These are phyloP conservation scores for Candolleomyces efflorescens DNA, from an alignment of 768 basidiomycete species.

Conservation along the genomic window DNA sequence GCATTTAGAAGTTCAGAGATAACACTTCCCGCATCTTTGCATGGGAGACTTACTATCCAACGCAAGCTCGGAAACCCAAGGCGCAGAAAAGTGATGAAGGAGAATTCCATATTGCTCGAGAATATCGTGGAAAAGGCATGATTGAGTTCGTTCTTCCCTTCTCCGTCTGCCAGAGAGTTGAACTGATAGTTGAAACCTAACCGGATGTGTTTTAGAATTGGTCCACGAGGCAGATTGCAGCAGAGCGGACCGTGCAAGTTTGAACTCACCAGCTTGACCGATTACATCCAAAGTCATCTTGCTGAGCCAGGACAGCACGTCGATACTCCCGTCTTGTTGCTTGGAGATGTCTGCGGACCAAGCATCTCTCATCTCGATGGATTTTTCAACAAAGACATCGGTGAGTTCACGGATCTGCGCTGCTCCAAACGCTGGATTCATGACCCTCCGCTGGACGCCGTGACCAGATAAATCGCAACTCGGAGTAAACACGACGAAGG, in stretches of 20 bases:
- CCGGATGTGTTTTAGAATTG: too few species aligned
- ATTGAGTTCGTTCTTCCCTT: constrained; percentile 34
- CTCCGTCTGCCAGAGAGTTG: too few species aligned
- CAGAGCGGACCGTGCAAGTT: too few species aligned
- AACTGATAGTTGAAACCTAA: constrained; percentile 33
- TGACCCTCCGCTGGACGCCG: constrained; percentile 31
- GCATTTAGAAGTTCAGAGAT: neutral
- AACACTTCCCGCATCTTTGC: too few species aligned
- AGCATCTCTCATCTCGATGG: constrained; percentile 35
- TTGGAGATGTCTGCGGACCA: constrained; percentile 32
- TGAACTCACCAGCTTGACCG: constrained; percentile 52
- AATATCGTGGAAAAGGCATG: constrained; percentile 51
- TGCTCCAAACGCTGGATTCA: constrained; percentile 65
- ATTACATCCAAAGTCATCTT: constrained; percentile 72
- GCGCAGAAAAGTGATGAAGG: constrained; percentile 27
- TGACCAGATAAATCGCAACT: too few species aligned
- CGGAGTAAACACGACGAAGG: too few species aligned
- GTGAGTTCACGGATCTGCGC: constrained; percentile 53
- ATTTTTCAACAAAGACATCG: constrained; percentile 12
- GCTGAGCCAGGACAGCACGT: constrained; percentile 62
- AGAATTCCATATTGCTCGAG: constrained; percentile 34
- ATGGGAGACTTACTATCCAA: constrained; percentile 35
- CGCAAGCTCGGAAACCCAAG: constrained; percentile 31
- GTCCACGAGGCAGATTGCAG: too few species aligned
- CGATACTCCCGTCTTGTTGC: constrained; percentile 32